Evolutionary conservation across 306 rosid genomes (phyloP).

Genomic region (Herpetospermum pedunculosum): DNA sequence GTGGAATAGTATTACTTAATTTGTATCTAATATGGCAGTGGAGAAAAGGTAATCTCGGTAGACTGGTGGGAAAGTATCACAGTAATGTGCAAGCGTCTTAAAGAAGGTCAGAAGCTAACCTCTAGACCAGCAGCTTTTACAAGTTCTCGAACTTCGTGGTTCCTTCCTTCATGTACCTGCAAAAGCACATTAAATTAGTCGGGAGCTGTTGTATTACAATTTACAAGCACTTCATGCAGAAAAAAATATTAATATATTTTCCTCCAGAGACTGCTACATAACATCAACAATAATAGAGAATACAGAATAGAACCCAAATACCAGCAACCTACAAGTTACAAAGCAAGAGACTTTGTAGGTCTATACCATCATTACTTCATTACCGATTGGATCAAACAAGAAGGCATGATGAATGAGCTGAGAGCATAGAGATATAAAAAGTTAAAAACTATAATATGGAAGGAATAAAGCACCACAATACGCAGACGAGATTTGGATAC

Average conservation of each 20-base stretch:
- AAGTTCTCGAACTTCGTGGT: constrained; percentile 92
- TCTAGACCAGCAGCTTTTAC: constrained; percentile 84
- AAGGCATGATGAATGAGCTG: not conserved
- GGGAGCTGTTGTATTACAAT: not conserved
- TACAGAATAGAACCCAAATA: not conserved
- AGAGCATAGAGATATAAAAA: not conserved
- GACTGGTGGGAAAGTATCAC: not conserved
- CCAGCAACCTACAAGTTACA: not conserved
- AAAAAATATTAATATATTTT: not conserved
- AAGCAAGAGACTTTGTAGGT: not conserved
- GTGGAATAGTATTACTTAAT: not conserved
- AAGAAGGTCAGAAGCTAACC: constrained; percentile 26
- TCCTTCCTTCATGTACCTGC: constrained; percentile 97
- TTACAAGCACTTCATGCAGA: not conserved
- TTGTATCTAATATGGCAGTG: not conserved
- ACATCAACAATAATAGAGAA: not conserved
- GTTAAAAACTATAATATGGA: not conserved
- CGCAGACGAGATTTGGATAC: constrained; percentile 62
- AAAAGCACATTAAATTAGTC: constrained; percentile 21
- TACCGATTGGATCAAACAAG: not conserved
- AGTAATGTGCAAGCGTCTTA: not conserved
- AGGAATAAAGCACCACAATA: constrained; percentile 40
- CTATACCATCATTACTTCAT: not conserved
- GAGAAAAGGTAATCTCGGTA: too few species aligned
- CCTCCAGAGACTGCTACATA: not conserved